Base-by-base conservation (phyloP, 345 rosid genomes). In the Arabis alpina region DNA sequence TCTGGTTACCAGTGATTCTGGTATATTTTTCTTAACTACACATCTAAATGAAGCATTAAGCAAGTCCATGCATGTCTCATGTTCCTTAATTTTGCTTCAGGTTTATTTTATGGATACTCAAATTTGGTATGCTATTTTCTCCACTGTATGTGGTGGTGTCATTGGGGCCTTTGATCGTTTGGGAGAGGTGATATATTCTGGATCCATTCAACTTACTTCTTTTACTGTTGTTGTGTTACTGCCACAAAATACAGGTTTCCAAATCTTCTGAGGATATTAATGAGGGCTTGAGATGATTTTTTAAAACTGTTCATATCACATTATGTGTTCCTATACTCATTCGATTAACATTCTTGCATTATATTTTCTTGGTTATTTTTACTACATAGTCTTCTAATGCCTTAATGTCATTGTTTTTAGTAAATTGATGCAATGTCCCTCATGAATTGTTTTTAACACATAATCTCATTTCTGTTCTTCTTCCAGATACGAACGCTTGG, bases 71-170 rank as follows among this genome's bases (percentile, higher is more conserved):
- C 55, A 41, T 66, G 40, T 74, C 59, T 73, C 30, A 66, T 58
- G 51, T 60, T 54, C 69, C 69, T 61, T 24, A 48, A 44, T 34
- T 81, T 63, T 56, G 16, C 47, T 76, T 80, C 83, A 92, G 96
- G 87, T 92, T 45, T 92, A 92, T 70, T 92, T 92, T 54, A 86
- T 93, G 97, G 98, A 93, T 80, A 84, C 94, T 57, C 98, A 93
- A 84, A 87, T 93, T 68, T 93, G 97, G 98, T 93, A 93, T 82
- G 69, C 97, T 48, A 79, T 91, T 62, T 86, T 79, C 80, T 93
- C 98, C 53, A 93, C 98, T 40, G 73, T 89, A 70, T 89, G 76
- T 76, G 98, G 98, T 83, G 98, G 98, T 69, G 76, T 88, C 80
- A 67, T 80, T 81, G 97, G 98, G 51, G 98, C 97, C 72, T 89